phyloP scores from a whole-genome alignment of 2,329 filamentous ascomycete genomes.

The Metarhizium brunneum region DNA sequence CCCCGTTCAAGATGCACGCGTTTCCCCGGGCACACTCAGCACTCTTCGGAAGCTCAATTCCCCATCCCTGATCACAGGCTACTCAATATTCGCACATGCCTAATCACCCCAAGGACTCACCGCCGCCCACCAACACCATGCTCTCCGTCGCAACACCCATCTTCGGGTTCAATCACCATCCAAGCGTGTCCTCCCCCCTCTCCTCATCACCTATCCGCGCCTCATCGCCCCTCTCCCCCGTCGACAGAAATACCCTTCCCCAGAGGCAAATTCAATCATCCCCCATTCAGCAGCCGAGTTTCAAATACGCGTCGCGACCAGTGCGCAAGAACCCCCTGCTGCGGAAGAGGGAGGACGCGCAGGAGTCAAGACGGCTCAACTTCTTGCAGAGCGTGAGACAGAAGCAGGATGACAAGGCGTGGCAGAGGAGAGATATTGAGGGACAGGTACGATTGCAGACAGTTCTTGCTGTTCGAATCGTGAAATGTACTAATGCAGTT shows the following conservation, averaged over 20 bases:
- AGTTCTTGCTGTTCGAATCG: not conserved
- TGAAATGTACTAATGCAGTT: not conserved
- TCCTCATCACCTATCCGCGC: constrained; percentile 50
- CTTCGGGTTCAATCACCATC: constrained; percentile 38
- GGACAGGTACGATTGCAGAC: constrained; percentile 29
- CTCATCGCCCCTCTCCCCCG: constrained; percentile 36
- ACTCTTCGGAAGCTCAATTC: not conserved
- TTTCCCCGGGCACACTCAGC: not conserved
- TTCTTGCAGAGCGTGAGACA: constrained; percentile 61
- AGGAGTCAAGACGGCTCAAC: constrained; percentile 54
- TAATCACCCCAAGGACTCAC: not conserved
- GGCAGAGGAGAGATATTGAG: constrained; percentile 53
- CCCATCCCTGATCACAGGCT: not conserved
- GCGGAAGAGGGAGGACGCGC: constrained; percentile 49
- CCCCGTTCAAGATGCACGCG: not conserved
- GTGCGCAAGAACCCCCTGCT: constrained; percentile 55
- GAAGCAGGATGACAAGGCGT: constrained; percentile 48
- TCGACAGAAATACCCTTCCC: constrained; percentile 31
- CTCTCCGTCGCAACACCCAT: constrained; percentile 32
- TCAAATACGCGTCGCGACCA: constrained; percentile 44
- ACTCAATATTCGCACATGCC: not conserved
- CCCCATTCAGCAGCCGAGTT: constrained; percentile 29
- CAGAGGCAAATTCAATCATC: constrained; percentile 36
- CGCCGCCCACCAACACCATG: constrained; percentile 21
- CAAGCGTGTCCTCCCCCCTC: constrained; percentile 43